Evolutionary conservation across 192 early-diverging fungal genomes (phyloP).

Genomic region (Rhizophagus clarus): DNA sequence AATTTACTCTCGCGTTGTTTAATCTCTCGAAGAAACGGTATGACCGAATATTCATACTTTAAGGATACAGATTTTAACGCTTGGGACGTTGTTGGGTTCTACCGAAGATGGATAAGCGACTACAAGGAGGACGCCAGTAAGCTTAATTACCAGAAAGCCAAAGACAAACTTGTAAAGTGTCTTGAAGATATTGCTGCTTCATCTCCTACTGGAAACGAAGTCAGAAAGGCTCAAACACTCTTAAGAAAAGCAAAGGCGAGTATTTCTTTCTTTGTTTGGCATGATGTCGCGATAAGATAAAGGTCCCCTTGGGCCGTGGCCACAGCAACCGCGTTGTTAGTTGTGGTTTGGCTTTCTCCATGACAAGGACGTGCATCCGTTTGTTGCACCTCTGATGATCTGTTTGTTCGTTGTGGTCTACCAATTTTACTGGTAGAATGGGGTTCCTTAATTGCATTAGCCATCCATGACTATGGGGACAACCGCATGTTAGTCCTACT

Average conservation of each 20-base stretch:
- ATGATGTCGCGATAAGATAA: conserved; percentile 29
- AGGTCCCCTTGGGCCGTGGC: conserved; percentile 26
- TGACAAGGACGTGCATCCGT: conserved; percentile 20
- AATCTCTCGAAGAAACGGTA: no score
- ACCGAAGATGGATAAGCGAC: no score
- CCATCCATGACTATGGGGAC: conserved; percentile 30
- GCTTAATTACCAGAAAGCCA: no score
- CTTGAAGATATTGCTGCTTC: not conserved
- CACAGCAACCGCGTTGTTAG: conserved; percentile 27
- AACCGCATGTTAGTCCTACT: conserved; percentile 11
- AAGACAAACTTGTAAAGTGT: no score
- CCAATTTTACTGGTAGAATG: conserved; percentile 16
- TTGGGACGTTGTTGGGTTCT: no score
- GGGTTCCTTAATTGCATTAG: conserved; percentile 15
- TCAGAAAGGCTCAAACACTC: conserved; percentile 25
- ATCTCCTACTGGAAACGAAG: conserved; percentile 19
- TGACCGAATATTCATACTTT: no score
- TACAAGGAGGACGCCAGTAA: no score
- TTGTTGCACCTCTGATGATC: conserved; percentile 26
- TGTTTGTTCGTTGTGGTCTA: conserved; percentile 24
- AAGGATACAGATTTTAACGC: no score
- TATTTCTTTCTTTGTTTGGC: conserved; percentile 27
- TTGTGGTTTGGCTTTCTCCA: conserved; percentile 25
- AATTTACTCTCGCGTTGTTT: no score
- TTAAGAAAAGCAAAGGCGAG: conserved; percentile 26